Evolutionary conservation across 2,329 filamentous ascomycete genomes (phyloP), one percentile per base, ranked within the genome.

Genomic region (Arthrinium puccinioides): DNA sequence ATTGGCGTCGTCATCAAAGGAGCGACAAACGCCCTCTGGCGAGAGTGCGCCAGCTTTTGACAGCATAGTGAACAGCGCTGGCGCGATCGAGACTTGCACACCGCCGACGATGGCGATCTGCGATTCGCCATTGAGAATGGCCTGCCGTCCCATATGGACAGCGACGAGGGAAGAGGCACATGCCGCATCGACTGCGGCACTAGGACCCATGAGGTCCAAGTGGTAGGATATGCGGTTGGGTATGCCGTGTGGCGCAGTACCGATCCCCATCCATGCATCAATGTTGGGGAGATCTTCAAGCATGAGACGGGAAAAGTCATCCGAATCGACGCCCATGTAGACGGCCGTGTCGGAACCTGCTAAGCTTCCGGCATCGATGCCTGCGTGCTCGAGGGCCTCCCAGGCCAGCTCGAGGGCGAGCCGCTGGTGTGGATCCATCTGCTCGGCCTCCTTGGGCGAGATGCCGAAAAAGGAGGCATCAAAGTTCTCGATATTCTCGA

Each of bases 361-460:
- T 15, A 60, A 41, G 8, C 24, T 40, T 21, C 76, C 5, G 72
- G 72, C 9, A 77, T 74, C 45, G 42, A 79, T 73, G 6, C 78
- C 79, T 30, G 74, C 76, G 66, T 77, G 75, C 52, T 84, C 79
- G 32, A 84, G 62, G 2, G 78, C 76, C 49, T 83, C 79, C 46
- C 38, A 40, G 10, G 14, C 29, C 14, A 40, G 13, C 21, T 40
- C 38, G 9, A 47, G 40, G 20, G 32, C 37, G 19, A 48, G 41
- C 5, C 48, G 38, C 33, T 49, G 48, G 18, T 52, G 50, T 11
- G 50, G 50, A 19, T 52, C 50, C 46, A 53, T 48, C 9, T 39
- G 34, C 33, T 47, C 40, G 26, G 49, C 49, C 32, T 53, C 48
- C 9, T 38, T 36, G 21, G 46, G 46, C 4, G 46, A 44, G 20